Base-by-base conservation (phyloP, 1,139 yeast genomes). In the Protomyces gravidus region DNA sequence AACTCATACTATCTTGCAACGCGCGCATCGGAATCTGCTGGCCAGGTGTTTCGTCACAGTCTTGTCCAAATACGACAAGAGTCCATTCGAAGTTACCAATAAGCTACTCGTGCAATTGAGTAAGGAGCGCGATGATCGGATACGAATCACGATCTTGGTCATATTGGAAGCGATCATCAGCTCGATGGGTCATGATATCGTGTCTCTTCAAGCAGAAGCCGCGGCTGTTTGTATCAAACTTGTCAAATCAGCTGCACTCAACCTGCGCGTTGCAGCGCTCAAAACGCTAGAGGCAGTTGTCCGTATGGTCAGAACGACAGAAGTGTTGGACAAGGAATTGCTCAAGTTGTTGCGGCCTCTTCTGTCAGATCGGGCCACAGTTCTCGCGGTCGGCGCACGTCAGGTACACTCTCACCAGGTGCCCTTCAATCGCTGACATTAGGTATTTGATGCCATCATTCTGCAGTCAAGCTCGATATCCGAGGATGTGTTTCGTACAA, bases 301-400 rank as follows among this genome's bases (percentile, higher is more conserved):
- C 15, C 58, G 68, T 1, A 64, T 70, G 1, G 73, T 72, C 9
- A 71, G 70, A 30, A 64, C 72, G 9, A 67, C 70, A 53, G 75
- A 72, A 45, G 74, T 71, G 25, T 50, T 70, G 13, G 61, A 66
- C 26, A 70, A 71, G 55, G 74, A 72, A 50, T 53, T 70, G 15
- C 70, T 72, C 71, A 72, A 72, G 60, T 63, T 60, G 17, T 69
- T 70, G 13, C 66, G 66, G 49, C 49, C 63, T 7, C 65, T 63
- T 28, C 61, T 68, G 4, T 50, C 63, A 2, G 75, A 72, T 57
- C 68, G 68, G 56, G 69, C 74, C 2, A 69, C 69, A 6, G 65
- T 67, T 15, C 69, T 70, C 2, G 65, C 71, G 1, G 67, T 69
- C 6, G 70, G 70, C 1, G 68, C 72, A 0, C 67, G 68, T 39